Conservation (phyloP, 2,329 filamentous ascomycete species). For the Furcasterigmium furcatum region DNA sequence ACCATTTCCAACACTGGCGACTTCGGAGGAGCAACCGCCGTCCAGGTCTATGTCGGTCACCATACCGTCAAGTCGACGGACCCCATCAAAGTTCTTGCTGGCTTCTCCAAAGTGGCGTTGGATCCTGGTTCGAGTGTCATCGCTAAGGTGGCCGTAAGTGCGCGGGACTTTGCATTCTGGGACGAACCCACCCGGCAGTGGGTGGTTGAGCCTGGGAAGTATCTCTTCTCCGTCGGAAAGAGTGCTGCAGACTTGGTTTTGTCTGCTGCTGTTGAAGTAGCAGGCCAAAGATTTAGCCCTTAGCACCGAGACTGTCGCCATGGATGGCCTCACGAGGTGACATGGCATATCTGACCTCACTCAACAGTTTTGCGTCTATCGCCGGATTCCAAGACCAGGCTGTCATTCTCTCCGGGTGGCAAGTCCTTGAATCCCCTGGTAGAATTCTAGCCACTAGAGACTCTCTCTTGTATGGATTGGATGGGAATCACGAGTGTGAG, state of each 20-base stretch:
- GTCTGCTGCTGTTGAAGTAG: no score
- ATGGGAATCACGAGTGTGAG: no score
- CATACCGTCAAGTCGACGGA: conserved; percentile 15
- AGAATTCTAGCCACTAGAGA: no score
- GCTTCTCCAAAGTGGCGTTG: conserved; percentile 36
- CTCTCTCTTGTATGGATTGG: no score
- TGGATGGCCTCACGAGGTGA: no score
- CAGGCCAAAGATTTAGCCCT: no score
- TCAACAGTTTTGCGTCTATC: no score
- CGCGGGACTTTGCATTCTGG: conserved; percentile 35
- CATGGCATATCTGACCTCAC: no score
- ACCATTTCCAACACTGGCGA: conserved; percentile 34
- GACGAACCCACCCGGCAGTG: conserved; percentile 29
- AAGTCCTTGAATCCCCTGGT: no score
- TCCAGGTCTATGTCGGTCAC: conserved; percentile 25
- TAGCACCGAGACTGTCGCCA: no score
- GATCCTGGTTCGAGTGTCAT: conserved; percentile 26
- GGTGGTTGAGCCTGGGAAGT: conserved; percentile 20
- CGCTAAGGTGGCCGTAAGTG: conserved; percentile 23
- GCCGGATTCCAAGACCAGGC: no score
- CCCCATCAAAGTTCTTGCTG: conserved; percentile 38
- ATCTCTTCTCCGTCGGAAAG: conserved; percentile 17
- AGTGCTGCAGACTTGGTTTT: conserved; percentile 15
- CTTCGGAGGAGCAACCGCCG: conserved; percentile 18
- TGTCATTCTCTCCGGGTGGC: no score